Conservation (phyloP, 495 filamentous ascomycete genomes). For the Neurospora tetraspora region DNA sequence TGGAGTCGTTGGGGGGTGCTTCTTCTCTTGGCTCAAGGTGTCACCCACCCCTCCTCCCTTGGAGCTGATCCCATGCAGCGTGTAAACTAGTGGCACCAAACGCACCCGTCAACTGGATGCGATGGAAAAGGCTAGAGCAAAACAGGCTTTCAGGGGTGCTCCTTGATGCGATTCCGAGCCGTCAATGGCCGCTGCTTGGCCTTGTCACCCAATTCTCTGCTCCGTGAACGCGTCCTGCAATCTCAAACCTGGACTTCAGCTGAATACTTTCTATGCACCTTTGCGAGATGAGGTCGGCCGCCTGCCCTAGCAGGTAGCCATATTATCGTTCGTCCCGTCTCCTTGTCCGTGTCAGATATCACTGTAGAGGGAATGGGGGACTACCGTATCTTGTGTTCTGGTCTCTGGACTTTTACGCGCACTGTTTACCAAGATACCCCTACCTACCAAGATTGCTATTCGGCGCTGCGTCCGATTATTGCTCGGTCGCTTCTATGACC, state of each 20-base stretch:
- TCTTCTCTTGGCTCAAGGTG: background rate
- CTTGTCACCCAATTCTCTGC: constrained; percentile 6
- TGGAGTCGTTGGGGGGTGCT: background rate
- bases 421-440: background rate
- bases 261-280: constrained; percentile 10
- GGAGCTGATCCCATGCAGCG: constrained; percentile 15
- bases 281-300: constrained; percentile 4
- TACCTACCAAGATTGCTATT: background rate
- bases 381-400: background rate
- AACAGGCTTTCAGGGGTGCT: constrained; percentile 10
- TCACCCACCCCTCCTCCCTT: constrained; percentile 2
- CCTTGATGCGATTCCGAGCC: constrained; percentile 4
- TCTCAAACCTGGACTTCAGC: constrained; percentile 12
- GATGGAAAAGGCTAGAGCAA: constrained; percentile 13
- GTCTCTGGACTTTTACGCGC: background rate
- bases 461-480: background rate
- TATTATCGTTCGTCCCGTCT: background rate
- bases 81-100: constrained; percentile 19
- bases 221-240: constrained; percentile 12
- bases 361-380: background rate
- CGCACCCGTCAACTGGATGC: constrained; percentile 9
- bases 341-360: background rate
- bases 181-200: constrained; percentile 2
- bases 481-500: background rate
- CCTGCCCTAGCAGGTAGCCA: background rate